Conservation (phyloP, 2,329 filamentous ascomycete genomes). For the Fusarium odoratissimum region DNA sequence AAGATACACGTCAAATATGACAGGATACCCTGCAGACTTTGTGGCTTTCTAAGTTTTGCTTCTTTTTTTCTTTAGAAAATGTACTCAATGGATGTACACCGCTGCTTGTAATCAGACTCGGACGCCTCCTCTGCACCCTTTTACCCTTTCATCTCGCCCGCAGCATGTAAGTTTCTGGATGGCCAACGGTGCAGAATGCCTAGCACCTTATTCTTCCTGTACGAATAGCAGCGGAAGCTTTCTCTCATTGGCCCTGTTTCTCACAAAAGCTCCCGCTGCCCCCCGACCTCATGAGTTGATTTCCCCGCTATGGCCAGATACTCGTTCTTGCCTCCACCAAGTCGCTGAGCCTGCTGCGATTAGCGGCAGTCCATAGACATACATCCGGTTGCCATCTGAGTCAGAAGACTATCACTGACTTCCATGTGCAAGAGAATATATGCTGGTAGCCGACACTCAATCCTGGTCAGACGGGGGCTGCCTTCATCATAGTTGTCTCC, state of each 20-base stretch:
- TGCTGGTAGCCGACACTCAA: background rate
- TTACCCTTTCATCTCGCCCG: slow-evolving; percentile 11
- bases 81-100: slow-evolving; percentile 20
- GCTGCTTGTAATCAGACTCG: slow-evolving; percentile 3
- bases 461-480: background rate
- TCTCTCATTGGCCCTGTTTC: background rate
- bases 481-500: background rate
- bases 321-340: slow-evolving; percentile 24
- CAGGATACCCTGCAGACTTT: background rate
- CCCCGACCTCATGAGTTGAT: slow-evolving; percentile 17
- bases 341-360: slow-evolving; percentile 15
- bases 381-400: background rate
- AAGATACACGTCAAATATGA: slow-evolving; percentile 40
- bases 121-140: background rate
- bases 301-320: slow-evolving; percentile 19
- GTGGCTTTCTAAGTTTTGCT: background rate
- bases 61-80: slow-evolving; percentile 8
- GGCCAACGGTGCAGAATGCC: slow-evolving; percentile 6
- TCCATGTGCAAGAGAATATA: background rate
- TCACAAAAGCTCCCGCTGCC: background rate
- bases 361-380: slow-evolving; percentile 24
- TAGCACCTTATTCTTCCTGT: background rate
- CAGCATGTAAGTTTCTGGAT: slow-evolving; percentile 16
- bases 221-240: background rate
- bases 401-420: background rate